These are phyloP conservation scores for Quercus glauca DNA, from an alignment of 306 rosid species.

Conservation along the genomic window DNA sequence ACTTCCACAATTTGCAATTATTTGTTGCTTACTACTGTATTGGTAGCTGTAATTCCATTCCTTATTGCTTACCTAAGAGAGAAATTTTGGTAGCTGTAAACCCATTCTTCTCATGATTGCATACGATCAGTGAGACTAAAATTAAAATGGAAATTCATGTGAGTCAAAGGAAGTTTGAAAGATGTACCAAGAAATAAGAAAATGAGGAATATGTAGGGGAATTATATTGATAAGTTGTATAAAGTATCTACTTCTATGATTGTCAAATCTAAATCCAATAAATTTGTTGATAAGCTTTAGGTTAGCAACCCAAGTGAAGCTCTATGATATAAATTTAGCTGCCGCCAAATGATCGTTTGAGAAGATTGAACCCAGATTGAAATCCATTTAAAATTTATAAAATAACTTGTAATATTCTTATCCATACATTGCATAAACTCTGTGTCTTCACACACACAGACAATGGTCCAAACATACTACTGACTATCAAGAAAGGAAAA, in stretches of 20 bases:
- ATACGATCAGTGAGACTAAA: no score
- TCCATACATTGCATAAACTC: not conserved
- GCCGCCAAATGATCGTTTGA: not conserved
- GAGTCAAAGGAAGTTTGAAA: no score
- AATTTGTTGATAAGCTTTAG: not conserved
- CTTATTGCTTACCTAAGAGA: no score
- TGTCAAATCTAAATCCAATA: not conserved
- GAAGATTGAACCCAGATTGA: not conserved
- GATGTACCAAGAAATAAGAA: no score
- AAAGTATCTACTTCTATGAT: not conserved
- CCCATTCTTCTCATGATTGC: no score
- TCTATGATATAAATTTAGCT: not conserved
- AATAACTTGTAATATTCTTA: not conserved
- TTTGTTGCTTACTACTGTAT: no score
- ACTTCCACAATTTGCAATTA: no score
- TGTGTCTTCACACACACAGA: not conserved
- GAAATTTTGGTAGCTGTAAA: no score
- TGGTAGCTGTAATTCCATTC: no score
- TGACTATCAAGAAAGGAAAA: not conserved
- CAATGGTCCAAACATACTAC: not conserved
- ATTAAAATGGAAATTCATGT: no score
- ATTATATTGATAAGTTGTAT: no score
- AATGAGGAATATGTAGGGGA: no score
- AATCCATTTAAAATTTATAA: not conserved
- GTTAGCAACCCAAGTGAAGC: not conserved